Base-by-base conservation (phyloP, 2,329 filamentous ascomycete genomes). In the Stagonosporopsis vannaccii region DNA sequence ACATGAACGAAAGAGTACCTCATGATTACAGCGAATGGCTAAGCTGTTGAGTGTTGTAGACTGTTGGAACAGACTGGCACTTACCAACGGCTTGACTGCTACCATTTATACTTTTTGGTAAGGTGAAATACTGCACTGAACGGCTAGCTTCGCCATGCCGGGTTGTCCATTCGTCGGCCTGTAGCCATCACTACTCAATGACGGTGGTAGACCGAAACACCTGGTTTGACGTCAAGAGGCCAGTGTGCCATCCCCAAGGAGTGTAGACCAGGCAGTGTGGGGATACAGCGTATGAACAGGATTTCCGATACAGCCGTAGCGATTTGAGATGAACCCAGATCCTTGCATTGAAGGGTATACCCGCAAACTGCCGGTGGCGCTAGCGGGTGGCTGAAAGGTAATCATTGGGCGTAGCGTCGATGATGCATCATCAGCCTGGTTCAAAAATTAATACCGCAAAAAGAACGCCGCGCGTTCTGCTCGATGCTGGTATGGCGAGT, bases 321-420 rank as follows among this genome's bases (percentile, higher is more conserved):
- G 30, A 50, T 28, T 37, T 23, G 20, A 35, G 30, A 46, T 20
- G 25, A n/a, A 32, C 13, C 7, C 30, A 19, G 23, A 19, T 30
- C 37, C 47, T 37, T 56, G 47, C 53, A 47, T 30, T 9, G 36
- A 40, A 51, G 41, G 46, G 28, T 41, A 45, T 42, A 51, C 36
- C 48, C 53, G 47, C 20, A 8, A 32, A 33, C 42, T 56, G 53
- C 53, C 53, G 47, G 19, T 9, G 5, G 32, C 42, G 19, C 20
- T 51, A 56, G 42, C 36, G 42, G 41, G 42, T 43, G 42, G 47
- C 36, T 43, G 53, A 20, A 30, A 9, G 4, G 15, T 2, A 11
- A 28, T 48, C 37, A 56, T 51, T 56, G 47, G 53, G 19, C 5
- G 42, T 32, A 26, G 33, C 12, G 6, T 35, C 7, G 12, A 28